These are phyloP conservation scores for Sisymbrium irio DNA, from an alignment of 345 rosid species.

Conservation along the genomic window DNA sequence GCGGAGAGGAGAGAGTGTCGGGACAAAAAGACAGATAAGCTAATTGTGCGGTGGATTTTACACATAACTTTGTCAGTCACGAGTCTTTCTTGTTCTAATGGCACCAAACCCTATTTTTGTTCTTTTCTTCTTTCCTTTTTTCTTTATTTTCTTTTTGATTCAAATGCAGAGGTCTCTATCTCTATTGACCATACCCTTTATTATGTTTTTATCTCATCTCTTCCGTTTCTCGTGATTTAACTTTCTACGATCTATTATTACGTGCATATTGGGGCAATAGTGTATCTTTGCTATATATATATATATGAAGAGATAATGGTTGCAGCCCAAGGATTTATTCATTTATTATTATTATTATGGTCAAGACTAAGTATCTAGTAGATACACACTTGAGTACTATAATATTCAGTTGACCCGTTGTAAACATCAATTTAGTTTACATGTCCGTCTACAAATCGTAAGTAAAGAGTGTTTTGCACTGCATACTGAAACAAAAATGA, in stretches of 20 bases:
- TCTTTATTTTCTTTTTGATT: neutral
- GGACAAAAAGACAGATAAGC: conserved; percentile 36
- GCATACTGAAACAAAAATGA: too few species aligned
- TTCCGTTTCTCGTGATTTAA: conserved; percentile 26
- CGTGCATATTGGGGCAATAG: conserved; percentile 17
- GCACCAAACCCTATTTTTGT: conserved; percentile 36
- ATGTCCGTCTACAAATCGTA: neutral
- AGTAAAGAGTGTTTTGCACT: neutral
- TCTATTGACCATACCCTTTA: conserved; percentile 17
- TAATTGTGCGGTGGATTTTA: conserved; percentile 35
- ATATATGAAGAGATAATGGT: neutral
- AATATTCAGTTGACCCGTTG: neutral
- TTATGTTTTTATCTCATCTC: conserved; percentile 16
- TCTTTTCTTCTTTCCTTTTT: conserved; percentile 19
- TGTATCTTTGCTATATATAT: neutral
- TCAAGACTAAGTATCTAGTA: neutral
- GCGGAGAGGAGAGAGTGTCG: neutral
- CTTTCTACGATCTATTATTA: conserved; percentile 21
- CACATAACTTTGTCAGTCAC: conserved; percentile 36
- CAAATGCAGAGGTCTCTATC: conserved; percentile 20
- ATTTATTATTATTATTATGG: neutral
- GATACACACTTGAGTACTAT: neutral
- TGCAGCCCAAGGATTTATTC: neutral
- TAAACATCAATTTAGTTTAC: neutral
- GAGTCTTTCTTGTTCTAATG: conserved; percentile 39